Evolutionary conservation across 164 flowering plant genomes (phyloP), one percentile per base, ranked within the genome.

Genomic region (Vitis rotundifolia): DNA sequence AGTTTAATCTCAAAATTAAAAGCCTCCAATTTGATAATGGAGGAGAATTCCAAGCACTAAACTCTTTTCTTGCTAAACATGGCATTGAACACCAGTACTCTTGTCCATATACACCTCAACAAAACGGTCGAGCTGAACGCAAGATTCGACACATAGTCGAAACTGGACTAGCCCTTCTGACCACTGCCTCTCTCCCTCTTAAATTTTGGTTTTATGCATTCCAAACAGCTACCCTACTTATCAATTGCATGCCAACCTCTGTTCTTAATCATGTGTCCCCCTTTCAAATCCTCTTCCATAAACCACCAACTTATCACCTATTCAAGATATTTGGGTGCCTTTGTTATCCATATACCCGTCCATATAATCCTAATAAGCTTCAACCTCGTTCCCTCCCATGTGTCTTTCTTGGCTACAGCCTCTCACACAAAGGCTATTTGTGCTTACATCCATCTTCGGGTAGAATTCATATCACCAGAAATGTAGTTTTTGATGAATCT

Each of bases 171-270:
- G 16, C 79, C 5, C 37, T 75, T 3, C 53, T 77, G 5, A 49
- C 67, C 11, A 72, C 60, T 12, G 67, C 75, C 0, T 44, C 52
- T 15, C 1, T 71, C 7, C 79, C 77, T 1, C 5, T 3, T 5
- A 1, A 13, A 7, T 79, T 15, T 47, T 76, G 77, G 82, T 1
- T 64, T 13, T 49, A 69, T 58, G 79, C 84, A 0, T 72, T 77
- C 48, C n/a, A 62, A 3, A 60, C 73, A 0, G 64, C 75, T 3
- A 55, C 22, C 0, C 74, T 64, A 14, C 63, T 80, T 0, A 75
- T 66, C 1, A 78, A 78, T 48, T 59, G 64, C 2, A 31, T 67
- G 3, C 72, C 73, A 8, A 76, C 68, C 15, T 67, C 52, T 2
- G 14, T 47, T 11, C 19, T 66, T 1, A 2, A 61, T 0, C n/a